Evolutionary conservation across 2,329 filamentous ascomycete genomes (phyloP), one percentile per base, ranked within the genome.

Genomic region (Immersiporthe knoxdaviesiana): DNA sequence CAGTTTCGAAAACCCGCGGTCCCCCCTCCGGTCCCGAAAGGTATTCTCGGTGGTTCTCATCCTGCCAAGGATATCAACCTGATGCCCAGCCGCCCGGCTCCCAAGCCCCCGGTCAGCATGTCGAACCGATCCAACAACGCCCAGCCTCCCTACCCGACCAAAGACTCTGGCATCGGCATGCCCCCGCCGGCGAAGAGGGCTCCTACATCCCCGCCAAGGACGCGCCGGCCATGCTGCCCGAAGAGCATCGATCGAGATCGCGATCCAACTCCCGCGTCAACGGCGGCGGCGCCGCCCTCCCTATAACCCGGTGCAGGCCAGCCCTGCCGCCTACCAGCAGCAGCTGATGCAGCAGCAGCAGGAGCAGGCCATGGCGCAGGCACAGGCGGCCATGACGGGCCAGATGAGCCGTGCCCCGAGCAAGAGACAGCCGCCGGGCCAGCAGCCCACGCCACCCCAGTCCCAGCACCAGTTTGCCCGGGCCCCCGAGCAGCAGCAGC

Each of bases 1-100:
- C 78, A 98, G 93, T 83, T 99, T 98, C 81, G 96, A 98, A 82
- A 98, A 99, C 77, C 96, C 96, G 63, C 89, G 96, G 77, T 92
- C 95, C 24, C 92, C 52, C 96, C 96, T 72, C 96, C 95, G 14
- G 92, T 97, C 94, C 95, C 69, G 78, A 87, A 76, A 79, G 84
- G 83, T 63, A 81, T 84, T 69, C n/a, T n/a, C n/a, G 81, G 80
- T 69, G 81, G 80, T 69, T 81, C 79, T 59, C 78, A 82, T 41
- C 81, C 83, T 56, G 77, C 80, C 68, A 87, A 87, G 77, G 87
- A 88, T 72, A 78, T 85, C 71, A 86, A 87, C 71, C 83, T 94
- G 75, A 85, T 97, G 77, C 94, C 96, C 63, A 92, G 89, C 76
- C 89, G 96, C 71, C 92, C 93, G 67, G 94, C 95, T 60, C 96